Percentiles rank a stretch among this genome's conserved stretches.
Conservation (phyloP, 1,284 basidiomycete species). For the Pyrrhoderma lamaoense region DNA sequence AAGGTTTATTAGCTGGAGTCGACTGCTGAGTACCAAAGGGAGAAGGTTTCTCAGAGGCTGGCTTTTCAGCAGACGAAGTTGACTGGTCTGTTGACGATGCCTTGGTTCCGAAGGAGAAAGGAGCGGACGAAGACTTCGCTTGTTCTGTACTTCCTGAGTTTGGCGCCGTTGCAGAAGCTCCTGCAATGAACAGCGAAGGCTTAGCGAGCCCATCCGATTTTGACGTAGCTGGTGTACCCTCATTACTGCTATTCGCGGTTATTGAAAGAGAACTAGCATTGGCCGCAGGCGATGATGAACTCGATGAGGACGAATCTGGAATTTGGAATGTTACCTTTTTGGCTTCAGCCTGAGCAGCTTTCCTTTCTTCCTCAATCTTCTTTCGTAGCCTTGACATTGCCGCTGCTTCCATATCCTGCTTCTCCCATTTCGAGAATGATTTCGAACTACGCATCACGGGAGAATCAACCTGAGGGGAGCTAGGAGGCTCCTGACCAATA, state of each 20-base stretch:
- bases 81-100: no score
- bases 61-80: no score
- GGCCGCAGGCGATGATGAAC: neutral
- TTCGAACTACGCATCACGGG: slow-evolving; percentile 43
- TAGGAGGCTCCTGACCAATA: slow-evolving; percentile 27
- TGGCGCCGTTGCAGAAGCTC: no score
- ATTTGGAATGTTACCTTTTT: slow-evolving; percentile 15
- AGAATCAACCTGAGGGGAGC: slow-evolving; percentile 36
- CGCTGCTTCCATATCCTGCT: slow-evolving; percentile 70
- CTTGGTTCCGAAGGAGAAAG: no score
- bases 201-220: no score
- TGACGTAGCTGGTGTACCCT: no score
- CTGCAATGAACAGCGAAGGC: no score
- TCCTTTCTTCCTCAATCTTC: slow-evolving; percentile 36
- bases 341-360: neutral
- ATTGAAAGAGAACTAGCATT: no score
- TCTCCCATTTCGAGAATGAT: slow-evolving; percentile 72
- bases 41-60: neutral
- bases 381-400: slow-evolving; percentile 62
- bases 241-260: no score
- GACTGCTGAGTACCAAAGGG: neutral
- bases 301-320: neutral
- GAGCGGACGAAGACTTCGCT: no score
- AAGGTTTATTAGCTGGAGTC: neutral
- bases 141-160: no score